Conservation (phyloP, 768 basidiomycete species). For the Mycena maculata region DNA sequence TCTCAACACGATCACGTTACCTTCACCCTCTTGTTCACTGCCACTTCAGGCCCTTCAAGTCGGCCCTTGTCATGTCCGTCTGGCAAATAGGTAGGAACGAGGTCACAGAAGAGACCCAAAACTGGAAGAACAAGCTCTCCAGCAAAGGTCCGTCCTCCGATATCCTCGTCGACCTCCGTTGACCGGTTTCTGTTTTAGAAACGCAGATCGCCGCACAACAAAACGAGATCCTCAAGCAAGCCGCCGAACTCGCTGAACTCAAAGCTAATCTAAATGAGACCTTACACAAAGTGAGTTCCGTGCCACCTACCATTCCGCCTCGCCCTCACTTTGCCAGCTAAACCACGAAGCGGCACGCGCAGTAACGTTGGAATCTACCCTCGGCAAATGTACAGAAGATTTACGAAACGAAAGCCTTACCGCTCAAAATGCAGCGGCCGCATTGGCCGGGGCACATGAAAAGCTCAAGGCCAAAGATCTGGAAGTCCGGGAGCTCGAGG, state of each 20-base stretch:
- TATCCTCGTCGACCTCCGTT: constrained; percentile 23
- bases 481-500: constrained; percentile 65
- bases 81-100: constrained; percentile 60
- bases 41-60: not conserved
- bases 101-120: constrained; percentile 59
- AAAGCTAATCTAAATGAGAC: constrained; percentile 56
- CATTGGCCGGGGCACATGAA: constrained; percentile 60
- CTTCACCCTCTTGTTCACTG: not conserved
- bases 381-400: constrained; percentile 63
- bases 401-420: constrained; percentile 65
- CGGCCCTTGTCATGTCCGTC: constrained; percentile 55
- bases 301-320: constrained; percentile 10
- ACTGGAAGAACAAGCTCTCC: constrained; percentile 59
- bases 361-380: constrained; percentile 64
- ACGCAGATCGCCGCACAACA: constrained; percentile 61
- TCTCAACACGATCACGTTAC: constrained; percentile 17
- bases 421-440: constrained; percentile 62
- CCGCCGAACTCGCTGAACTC: constrained; percentile 56
- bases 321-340: constrained; percentile 53
- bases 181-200: constrained; percentile 50
- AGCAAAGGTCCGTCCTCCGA: constrained; percentile 56
- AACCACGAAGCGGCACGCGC: constrained; percentile 66
- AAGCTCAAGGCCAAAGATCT: constrained; percentile 63
- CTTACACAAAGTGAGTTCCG: constrained; percentile 56
- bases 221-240: constrained; percentile 55